Evolutionary conservation across 192 early-diverging fungal species (phyloP).

Genomic region (Coemansia sp.): DNA sequence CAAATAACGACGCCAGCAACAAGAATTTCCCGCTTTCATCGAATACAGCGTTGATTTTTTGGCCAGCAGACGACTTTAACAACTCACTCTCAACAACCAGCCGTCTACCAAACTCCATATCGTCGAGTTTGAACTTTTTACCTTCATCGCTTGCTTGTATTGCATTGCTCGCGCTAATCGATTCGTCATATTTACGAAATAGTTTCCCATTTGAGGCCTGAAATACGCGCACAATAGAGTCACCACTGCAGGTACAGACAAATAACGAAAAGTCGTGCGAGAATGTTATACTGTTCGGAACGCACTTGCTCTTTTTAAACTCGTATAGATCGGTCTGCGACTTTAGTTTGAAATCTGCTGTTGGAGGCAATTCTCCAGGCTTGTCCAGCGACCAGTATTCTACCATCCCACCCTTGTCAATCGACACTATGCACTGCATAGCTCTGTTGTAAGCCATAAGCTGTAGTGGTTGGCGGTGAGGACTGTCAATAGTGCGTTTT

Average conservation of each 20-base stretch:
- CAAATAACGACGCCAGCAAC: conserved; percentile 89
- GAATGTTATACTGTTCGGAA: conserved; percentile 77
- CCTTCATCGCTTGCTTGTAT: conserved; percentile 50
- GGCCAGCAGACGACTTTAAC: conserved; percentile 68
- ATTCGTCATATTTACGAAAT: conserved; percentile 89
- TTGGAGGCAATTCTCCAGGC: conserved; percentile 61
- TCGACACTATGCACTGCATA: conserved; percentile 76
- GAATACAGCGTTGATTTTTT: conserved; percentile 78
- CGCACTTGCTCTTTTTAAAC: conserved; percentile 84
- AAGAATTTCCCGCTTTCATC: conserved; percentile 87
- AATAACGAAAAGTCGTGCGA: conserved; percentile 81
- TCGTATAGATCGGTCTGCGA: conserved; percentile 94
- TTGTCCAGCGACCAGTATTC: conserved; percentile 90
- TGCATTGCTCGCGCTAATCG: conserved; percentile 64
- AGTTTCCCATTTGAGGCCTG: conserved; percentile 81
- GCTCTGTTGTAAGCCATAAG: conserved; percentile 80
- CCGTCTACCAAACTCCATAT: conserved; percentile 97
- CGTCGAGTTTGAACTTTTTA: conserved; percentile 77
- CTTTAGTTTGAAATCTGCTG: conserved; percentile 78
- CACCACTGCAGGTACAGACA: conserved; percentile 80
- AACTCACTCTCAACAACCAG: conserved; percentile 86
- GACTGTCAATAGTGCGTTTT: conserved; percentile 60
- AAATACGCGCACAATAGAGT: conserved; percentile 85
- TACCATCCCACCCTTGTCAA: conserved; percentile 83
- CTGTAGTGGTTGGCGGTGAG: conserved; percentile 72